phyloP scores from a whole-genome alignment of 202 grass and related monocot species.

The Digitaria exilis region DNA sequence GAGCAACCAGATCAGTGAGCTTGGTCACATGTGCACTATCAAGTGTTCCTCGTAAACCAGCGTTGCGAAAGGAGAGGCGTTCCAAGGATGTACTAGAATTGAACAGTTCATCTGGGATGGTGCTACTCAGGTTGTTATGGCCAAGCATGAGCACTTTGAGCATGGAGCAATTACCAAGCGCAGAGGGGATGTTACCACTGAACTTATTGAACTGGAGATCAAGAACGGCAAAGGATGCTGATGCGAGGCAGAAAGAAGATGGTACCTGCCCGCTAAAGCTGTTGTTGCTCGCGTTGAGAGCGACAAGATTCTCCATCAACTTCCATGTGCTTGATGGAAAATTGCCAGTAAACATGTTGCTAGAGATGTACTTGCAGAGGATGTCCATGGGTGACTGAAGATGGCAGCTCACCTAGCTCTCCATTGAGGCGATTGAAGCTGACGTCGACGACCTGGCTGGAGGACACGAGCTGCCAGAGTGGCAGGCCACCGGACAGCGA shows the following conservation, averaged over 20 bases:
- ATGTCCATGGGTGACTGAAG: background rate
- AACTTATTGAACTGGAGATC: conserved; percentile 8
- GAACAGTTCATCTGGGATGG: conserved; percentile 19
- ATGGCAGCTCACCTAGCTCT: conserved; percentile 1
- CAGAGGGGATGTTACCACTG: background rate
- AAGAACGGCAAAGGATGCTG: background rate
- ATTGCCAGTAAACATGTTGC: conserved; percentile 35
- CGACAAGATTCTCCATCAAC: conserved; percentile 24
- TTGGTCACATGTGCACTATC: conserved; percentile 20
- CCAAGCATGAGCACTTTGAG: conserved; percentile 2
- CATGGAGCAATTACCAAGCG: background rate
- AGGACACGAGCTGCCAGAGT: conserved; percentile 37
- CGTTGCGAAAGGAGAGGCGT: conserved; percentile 16
- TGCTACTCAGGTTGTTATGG: background rate
- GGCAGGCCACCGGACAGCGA: conserved; percentile 38
- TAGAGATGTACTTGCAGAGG: conserved; percentile 48
- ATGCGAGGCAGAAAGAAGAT: conserved; percentile 21
- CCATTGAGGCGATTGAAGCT: conserved; percentile 53
- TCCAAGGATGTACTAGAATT: conserved; percentile 5
- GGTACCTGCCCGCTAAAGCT: conserved; percentile 48
- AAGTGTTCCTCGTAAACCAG: conserved; percentile 31
- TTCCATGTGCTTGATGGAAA: conserved; percentile 15
- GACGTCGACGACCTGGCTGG: conserved; percentile 45
- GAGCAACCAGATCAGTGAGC: conserved; percentile 26
- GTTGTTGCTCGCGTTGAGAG: conserved; percentile 49